Percentiles rank a stretch among this genome's conserved stretches.
Conservation (phyloP, 2,329 filamentous ascomycete genomes). For the Aciculosporium take region DNA sequence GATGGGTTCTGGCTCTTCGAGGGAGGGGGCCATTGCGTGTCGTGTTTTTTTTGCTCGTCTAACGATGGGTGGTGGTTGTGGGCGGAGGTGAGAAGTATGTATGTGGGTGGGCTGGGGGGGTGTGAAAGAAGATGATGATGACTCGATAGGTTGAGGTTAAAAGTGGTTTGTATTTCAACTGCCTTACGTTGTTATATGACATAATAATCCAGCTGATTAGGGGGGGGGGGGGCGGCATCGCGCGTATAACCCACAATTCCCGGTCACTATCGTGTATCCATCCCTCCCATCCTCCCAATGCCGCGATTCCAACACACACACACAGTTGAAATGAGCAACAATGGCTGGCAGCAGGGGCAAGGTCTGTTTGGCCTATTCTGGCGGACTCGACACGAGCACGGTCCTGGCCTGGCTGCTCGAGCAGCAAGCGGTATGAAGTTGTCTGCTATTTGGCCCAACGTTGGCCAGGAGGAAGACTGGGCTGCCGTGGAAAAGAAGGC, state of each 20-base stretch:
- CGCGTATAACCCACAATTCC: too few relatives aligned
- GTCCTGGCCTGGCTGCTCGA: conserved; percentile 28
- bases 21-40: conserved; percentile 57
- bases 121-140: too few relatives aligned
- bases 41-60: not conserved
- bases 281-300: too few relatives aligned
- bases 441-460: conserved; percentile 6
- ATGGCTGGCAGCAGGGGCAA: conserved; percentile 2
- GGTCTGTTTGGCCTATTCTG: conserved; percentile 3
- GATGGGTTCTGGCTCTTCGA: conserved; percentile 55
- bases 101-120: too few relatives aligned
- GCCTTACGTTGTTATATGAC: too few relatives aligned
- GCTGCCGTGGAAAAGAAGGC: conserved; percentile 52
- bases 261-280: too few relatives aligned
- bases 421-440: conserved; percentile 13
- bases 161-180: too few relatives aligned
- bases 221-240: too few relatives aligned
- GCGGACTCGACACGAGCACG: conserved; percentile 26
- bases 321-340: too few relatives aligned
- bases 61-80: not conserved
- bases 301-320: not conserved
- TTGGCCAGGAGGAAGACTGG: conserved; percentile 57
- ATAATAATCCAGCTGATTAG: too few relatives aligned
- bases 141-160: too few relatives aligned
- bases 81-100: too few relatives aligned